Base-by-base conservation (phyloP, 2,329 filamentous ascomycete species). In the Diaporthe australafricana region DNA sequence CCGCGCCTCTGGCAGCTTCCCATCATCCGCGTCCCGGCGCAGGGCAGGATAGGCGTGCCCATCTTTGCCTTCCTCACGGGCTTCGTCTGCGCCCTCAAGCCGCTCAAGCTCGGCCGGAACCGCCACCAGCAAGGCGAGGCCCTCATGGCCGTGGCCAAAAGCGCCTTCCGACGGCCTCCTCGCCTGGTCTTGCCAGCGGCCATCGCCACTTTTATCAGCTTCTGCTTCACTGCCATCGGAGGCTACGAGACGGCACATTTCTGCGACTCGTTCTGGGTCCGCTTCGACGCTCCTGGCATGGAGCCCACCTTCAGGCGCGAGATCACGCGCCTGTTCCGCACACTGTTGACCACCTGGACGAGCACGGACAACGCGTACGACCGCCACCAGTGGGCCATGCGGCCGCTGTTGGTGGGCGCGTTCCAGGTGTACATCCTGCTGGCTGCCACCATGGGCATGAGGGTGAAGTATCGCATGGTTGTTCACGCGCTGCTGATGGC, bases 51-150 rank as follows among this genome's bases (percentile, higher is more conserved):
- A 38, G 87, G 86, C 53, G 87, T 89, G 42, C 87, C 86, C 72
- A 87, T 88, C 77, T 89, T 89, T 75, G 85, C 86, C 65, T 87
- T 89, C 74, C 79, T 89, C 68, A 88, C 87, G 1, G 87, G 87
- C 71, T 88, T 88, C 74, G 87, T 89, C 27, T 88, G 86, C 77
- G 86, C 86, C 35, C 81, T 88, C 71, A 88, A 88, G 76, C 87
- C 87, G 1, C 78, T 88, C 17, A 86, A 86, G 76, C 84, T 86
- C 55, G 83, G 84, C 42, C 79, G 78, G 25, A 84, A 85, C 42
- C 81, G 83, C 11, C 83, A 84, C 50, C 84, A 88, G 74, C 75
- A 81, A 17, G 84, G 69, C 17, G 69, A 80, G 4, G 82, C 86
- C 9, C 82, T 88, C 68, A 80, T 82, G 55, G 82, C 86, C 27